A percentile compares a stretch with the other conserved stretches of the same genome.
These are phyloP conservation scores for Penicillium bovifimosum DNA, from an alignment of 495 filamentous ascomycete species.

Conservation along the genomic window DNA sequence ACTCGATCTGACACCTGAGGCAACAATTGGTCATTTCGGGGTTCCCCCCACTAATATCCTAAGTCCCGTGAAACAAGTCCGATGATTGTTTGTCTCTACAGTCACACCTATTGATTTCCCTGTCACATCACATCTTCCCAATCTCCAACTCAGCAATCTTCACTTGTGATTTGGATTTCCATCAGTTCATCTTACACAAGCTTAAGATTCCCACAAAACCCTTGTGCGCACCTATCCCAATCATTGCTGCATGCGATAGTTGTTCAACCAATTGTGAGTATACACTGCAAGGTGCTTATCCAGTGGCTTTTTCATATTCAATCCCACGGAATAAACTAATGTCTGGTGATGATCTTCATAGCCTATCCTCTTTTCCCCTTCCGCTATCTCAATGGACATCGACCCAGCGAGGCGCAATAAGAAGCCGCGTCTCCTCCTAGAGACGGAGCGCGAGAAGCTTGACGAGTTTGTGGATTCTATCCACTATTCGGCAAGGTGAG, in stretches of 20 bases:
- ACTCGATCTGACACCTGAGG: conserved; percentile 13
- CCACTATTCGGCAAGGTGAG: conserved; percentile 90
- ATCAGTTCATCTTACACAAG: background rate
- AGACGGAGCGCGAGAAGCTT: conserved; percentile 71
- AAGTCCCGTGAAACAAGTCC: conserved; percentile 22
- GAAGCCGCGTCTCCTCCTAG: conserved; percentile 71
- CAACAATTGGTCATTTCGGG: background rate
- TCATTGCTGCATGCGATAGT: background rate
- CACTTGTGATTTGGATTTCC: background rate
- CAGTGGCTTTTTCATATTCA: background rate
- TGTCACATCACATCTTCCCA: background rate
- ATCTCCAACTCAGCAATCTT: background rate
- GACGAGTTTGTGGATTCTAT: conserved; percentile 90
- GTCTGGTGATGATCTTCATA: background rate
- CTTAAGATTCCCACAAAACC: background rate
- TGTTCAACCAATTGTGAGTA: background rate
- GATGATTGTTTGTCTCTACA: background rate
- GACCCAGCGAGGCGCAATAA: conserved; percentile 79
- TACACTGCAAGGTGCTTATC: background rate
- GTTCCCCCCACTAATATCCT: conserved; percentile 21
- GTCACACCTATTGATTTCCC: background rate
- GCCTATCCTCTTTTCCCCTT: background rate
- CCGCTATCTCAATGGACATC: conserved; percentile 52
- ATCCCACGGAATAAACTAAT: background rate
- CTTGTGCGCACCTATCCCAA: background rate